A percentile compares a stretch with the other conserved stretches of the same genome.
Conservation (phyloP, 176 grass and related monocot species). For the Cenchrus purpureus region DNA sequence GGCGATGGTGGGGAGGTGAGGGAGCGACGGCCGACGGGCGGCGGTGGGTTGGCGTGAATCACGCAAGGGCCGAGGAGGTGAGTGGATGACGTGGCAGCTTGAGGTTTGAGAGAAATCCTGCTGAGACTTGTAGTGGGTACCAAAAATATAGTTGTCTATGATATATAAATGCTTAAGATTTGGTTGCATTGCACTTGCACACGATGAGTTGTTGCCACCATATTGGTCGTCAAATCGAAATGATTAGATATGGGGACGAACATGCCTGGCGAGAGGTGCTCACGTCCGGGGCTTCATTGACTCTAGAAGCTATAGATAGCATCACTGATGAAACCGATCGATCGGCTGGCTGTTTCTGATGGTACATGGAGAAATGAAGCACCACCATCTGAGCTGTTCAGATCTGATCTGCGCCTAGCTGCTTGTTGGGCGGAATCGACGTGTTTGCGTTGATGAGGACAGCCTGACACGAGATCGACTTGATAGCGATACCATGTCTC, state of each 20-base stretch:
- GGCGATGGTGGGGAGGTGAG: too few species aligned
- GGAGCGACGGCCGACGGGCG: too few species aligned
- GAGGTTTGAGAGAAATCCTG: too few species aligned
- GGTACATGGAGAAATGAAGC: not conserved
- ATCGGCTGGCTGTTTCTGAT: constrained; percentile 21
- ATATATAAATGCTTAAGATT: not conserved
- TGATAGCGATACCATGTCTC: not conserved
- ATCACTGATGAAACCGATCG: not conserved
- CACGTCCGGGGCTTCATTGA: constrained; percentile 42
- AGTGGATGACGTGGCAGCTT: too few species aligned
- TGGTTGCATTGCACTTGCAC: not conserved
- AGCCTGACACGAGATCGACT: constrained; percentile 10
- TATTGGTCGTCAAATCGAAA: constrained; percentile 27
- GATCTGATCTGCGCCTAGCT: constrained; percentile 10
- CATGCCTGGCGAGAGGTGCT: constrained; percentile 39
- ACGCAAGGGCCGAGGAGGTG: too few species aligned
- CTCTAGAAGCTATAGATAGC: not conserved
- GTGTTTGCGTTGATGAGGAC: constrained; percentile 20
- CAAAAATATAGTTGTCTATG: too few species aligned
- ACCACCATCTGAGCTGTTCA: constrained; percentile 12
- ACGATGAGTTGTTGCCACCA: constrained; percentile 37
- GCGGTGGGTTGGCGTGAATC: too few species aligned
- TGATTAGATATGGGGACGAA: constrained; percentile 29
- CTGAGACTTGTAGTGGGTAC: too few species aligned
- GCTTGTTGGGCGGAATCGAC: not conserved